Evolutionary conservation across 345 rosid species (phyloP).

Genomic region (Pistacia atlantica): DNA sequence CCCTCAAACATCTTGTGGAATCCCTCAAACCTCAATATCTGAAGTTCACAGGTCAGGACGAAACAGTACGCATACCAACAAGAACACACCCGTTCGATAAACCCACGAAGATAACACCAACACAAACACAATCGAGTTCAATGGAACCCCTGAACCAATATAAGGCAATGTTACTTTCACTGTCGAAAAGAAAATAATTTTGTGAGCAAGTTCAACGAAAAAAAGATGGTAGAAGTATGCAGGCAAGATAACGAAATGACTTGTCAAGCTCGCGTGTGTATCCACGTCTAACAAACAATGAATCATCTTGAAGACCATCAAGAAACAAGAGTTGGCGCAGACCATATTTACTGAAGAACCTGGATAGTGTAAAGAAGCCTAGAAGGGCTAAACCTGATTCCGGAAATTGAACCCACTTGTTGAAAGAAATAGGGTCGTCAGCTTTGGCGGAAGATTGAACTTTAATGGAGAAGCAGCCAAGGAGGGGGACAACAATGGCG

Average conservation of each 20-base stretch:
- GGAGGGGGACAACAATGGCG: constrained; percentile 48
- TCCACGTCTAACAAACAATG: constrained; percentile 44
- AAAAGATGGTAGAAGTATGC: constrained; percentile 70
- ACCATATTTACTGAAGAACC: constrained; percentile 54
- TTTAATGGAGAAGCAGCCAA: constrained; percentile 35
- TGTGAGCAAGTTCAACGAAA: constrained; percentile 64
- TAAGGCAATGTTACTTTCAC: constrained; percentile 43
- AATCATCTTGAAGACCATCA: constrained; percentile 53
- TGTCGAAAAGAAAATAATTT: constrained; percentile 57
- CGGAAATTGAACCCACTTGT: constrained; percentile 65
- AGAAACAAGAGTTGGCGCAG: constrained; percentile 68
- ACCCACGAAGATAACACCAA: constrained; percentile 65
- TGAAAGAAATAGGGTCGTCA: constrained; percentile 44
- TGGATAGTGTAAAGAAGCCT: constrained; percentile 54
- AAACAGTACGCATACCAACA: constrained; percentile 69
- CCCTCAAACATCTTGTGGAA: constrained; percentile 62
- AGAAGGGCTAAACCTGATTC: constrained; percentile 59
- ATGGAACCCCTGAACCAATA: constrained; percentile 27
- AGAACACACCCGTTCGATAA: constrained; percentile 65
- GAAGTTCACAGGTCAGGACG: constrained; percentile 79
- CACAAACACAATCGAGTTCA: constrained; percentile 53
- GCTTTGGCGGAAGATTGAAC: constrained; percentile 31
- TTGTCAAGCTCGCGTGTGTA: constrained; percentile 58
- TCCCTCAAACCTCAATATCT: constrained; percentile 67
- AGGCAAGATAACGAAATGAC: constrained; percentile 65